Base-by-base conservation (phyloP, 345 rosid genomes). In the Turnera subulata region DNA sequence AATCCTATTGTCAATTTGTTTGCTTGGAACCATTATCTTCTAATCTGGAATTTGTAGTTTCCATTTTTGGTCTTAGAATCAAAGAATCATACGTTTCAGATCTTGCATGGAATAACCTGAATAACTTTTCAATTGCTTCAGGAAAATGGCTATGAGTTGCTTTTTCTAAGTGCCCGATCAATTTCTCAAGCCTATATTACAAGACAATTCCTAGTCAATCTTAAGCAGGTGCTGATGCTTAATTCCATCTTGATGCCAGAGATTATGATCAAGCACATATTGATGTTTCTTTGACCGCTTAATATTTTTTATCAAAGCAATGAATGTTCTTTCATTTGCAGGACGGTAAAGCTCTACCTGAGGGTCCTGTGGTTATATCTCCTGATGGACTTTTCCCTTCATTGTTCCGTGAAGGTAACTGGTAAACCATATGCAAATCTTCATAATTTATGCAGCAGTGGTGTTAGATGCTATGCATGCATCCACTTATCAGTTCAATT, bases 331-430 rank as follows among this genome's bases (percentile, higher is more conserved):
- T 5, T 38, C 57, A 53, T 50, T 52, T 58, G 22, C 75, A 89
- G 99, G 88, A 93, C 50, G 99, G 97, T 46, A 89, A 85, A 71
- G 84, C 84, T 55, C 84, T 93, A 67, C 99, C 99, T 20, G 97
- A 93, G 62, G 99, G 99, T 37, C 99, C 99, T 17, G 85, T 89
- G 68, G 92, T 93, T 57, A 93, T 93, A 65, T 93, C 99, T 57
- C 99, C 99, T 0, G 99, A 93, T 73, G 99, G 99, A 10, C 82
- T 93, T 65, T 82, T 93, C 71, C 99, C 99, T 24, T 93, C 99
- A 39, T 47, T 93, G 55, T 85, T 49, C 74, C 88, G 97, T 49
- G 99, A 93, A 85, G 99, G 99, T 89, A 79, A 72, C 12, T 54
- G 37, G 17, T 29, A 2, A 4, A 32, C 20, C 16, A 2, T 18